These are phyloP conservation scores for Penicillium mononematosum DNA, from an alignment of 495 filamentous ascomycete genomes.

Conservation along the genomic window DNA sequence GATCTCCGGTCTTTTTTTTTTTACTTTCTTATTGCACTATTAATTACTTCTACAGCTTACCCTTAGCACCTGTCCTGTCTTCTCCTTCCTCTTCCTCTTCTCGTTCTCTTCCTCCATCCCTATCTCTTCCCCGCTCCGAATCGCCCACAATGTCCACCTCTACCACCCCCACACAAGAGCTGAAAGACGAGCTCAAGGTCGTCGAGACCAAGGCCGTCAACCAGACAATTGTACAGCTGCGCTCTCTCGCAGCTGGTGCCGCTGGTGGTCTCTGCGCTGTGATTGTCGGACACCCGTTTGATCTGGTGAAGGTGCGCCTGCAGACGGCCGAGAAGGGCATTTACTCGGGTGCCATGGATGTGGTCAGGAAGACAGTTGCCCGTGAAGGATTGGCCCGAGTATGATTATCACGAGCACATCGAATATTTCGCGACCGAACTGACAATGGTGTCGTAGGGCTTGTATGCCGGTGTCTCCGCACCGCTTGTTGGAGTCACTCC, in stretches of 20 bases:
- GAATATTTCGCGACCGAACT: background rate
- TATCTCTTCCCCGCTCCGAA: slow-evolving; percentile 4
- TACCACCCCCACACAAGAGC: slow-evolving; percentile 30
- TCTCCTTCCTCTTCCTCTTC: background rate
- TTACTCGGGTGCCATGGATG: slow-evolving; percentile 87
- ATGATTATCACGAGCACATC: slow-evolving; percentile 16
- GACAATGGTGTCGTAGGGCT: slow-evolving; percentile 49
- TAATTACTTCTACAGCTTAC: slow-evolving; percentile 1
- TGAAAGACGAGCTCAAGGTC: slow-evolving; percentile 37
- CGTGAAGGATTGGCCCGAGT: slow-evolving; percentile 76
- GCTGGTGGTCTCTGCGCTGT: slow-evolving; percentile 94
- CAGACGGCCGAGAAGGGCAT: slow-evolving; percentile 95
- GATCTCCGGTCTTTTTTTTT: slow-evolving; percentile 11
- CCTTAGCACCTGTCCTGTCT: background rate
- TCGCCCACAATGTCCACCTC: slow-evolving; percentile 33
- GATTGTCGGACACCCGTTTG: slow-evolving; percentile 91
- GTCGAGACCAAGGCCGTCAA: slow-evolving; percentile 40
- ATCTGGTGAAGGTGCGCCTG: slow-evolving; percentile 93
- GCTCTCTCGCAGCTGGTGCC: slow-evolving; percentile 84
- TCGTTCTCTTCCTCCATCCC: slow-evolving; percentile 11
- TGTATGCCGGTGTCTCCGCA: slow-evolving; percentile 97
- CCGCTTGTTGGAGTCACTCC: slow-evolving; percentile 94
- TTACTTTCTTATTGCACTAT: slow-evolving; percentile 2
- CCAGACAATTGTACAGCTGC: slow-evolving; percentile 53
- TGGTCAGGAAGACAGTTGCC: slow-evolving; percentile 81